Evolutionary conservation across 148 eudicot species (phyloP), one percentile per base, ranked within the genome.

Genomic region (Chenopodium suecicum): DNA sequence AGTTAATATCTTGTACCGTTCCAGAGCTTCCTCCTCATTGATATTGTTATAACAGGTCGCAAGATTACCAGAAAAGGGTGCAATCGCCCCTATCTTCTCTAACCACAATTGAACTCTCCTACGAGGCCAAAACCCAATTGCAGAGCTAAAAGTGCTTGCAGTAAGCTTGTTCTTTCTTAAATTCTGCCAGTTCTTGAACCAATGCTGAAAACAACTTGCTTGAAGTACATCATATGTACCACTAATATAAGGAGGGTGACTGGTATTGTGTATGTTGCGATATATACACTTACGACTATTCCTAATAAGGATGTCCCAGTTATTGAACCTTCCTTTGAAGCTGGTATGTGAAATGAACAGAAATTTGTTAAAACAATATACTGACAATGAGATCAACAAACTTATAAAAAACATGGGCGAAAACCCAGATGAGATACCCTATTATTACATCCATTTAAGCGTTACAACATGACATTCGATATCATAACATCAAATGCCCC

Each of bases 151-250:
- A 37, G 94, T 94, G 82, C 98, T 93, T 10, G 94, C 94, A 63
- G 98, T 94, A 25, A 94, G 88, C 73, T 89, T 92, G 77, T 86
- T 75, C 76, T 74, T 87, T 75, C 97, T 89, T 47, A 76, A 67
- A 29, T 91, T 86, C 83, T 91, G 92, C 97, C 97, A 94, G 44
- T 91, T 91, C 87, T 94, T 94, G 78, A 89, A 90, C 90, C 91
- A 82, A 76, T 92, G 92, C 76, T 91, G 89, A 75, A 90, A 79
- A 69, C 81, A 60, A 68, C 81, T 81, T 14, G 92, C 80, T 83
- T 88, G 84, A 66, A 86, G 69, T 62, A 94, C 67, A 29, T 88
- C 78, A 86, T 89, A 77, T 63, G 56, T 79, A 75, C 82, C 83
- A 48, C 44, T 58, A 29, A 80, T 10, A 58, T 6, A 14, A 65